Base-by-base conservation (phyloP, 345 rosid genomes). In the Brassica rapa region DNA sequence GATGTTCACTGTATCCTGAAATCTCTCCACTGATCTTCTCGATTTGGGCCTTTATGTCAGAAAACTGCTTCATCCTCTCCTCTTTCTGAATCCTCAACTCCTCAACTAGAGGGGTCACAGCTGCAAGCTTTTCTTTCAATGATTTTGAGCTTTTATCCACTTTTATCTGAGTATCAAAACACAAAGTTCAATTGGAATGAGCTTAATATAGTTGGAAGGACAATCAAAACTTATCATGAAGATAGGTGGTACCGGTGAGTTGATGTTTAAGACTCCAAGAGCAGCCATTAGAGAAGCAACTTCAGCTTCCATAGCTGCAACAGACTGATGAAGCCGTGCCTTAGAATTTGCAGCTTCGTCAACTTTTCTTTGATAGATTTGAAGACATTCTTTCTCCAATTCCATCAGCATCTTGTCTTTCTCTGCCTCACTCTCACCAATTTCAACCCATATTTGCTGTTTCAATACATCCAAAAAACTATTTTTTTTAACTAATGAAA, bases 401-500 rank as follows among this genome's bases (percentile, higher is more conserved):
- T 94, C 98, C 82, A 85, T 80, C n/a, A 94, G 74, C 94, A 89
- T 91, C 5, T 85, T 83, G 66, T 91, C 98, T 81, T 89, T 92
- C 41, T 94, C 98, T 2, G 83, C 82, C 81, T 94, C 95, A 70
- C 84, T 89, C 84, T 94, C 98, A 9, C 98, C 98, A 37, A 94
- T 92, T 32, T 94, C 98, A 82, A 77, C 90, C 98, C 98, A 94
- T 86, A 94, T 81, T 94, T 94, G 89, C 98, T 94, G 98, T 77
- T 78, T 78, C 59, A 84, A 84, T 68, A 68, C 6, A 25, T 23
- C 62, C 9, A 60, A 25, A 51, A 51, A 41, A 10, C 12, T 27
- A 2, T 1, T 8, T 21, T 68, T 72, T 55, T 1, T 49, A 55
- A 51, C 32, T 23, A 46, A 66, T 62, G 64, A 61, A 73, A 49